Base-by-base conservation (phyloP, 768 basidiomycete species). In the Leccinum boreale region DNA sequence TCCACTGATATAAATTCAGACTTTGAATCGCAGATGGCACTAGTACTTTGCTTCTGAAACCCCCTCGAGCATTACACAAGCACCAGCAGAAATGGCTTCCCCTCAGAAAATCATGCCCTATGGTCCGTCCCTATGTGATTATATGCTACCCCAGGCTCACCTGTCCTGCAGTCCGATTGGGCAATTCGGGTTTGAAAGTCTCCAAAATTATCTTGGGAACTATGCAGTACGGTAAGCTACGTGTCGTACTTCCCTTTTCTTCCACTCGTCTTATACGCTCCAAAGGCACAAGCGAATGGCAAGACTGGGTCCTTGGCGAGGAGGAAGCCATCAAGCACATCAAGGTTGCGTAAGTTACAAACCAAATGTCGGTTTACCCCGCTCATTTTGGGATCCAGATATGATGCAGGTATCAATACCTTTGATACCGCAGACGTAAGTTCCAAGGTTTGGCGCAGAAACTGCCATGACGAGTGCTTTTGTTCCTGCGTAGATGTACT, bases 271-370 rank as follows among this genome's bases (percentile, higher is more conserved):
- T 52, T 36, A 53, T 7, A 23, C 2, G 36, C 4, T 24, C n/a
- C 7, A 39, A 47, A 62, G 61, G 61, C 21, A 62, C 59, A 28
- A 55, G 33, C 4, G 54, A 52, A 35, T 86, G 84, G 81, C 77
- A 81, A 62, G 65, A 70, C 6, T 85, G 83, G 84, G 76, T 84
- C 9, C 59, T 81, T 21, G 76, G 74, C 2, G 79, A 82, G 56
- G 78, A 79, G 50, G 71, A 78, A 53, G 71, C 75, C 0, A 50
- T 79, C 12, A 62, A 82, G 52, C 77, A 82, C 53, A 74, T 84
- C 29, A 78, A 79, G 64, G 67, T 71, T 2, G 84, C 83, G 53
- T 83, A 67, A 58, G 77, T 62, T 15, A 9, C 11, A 45, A 28
- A 8, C 5, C 9, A 8, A 3, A 21, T 6, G 5, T 19, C 2